Base-by-base conservation (phyloP, 164 flowering plant species). In the Houttuynia cordata region DNA sequence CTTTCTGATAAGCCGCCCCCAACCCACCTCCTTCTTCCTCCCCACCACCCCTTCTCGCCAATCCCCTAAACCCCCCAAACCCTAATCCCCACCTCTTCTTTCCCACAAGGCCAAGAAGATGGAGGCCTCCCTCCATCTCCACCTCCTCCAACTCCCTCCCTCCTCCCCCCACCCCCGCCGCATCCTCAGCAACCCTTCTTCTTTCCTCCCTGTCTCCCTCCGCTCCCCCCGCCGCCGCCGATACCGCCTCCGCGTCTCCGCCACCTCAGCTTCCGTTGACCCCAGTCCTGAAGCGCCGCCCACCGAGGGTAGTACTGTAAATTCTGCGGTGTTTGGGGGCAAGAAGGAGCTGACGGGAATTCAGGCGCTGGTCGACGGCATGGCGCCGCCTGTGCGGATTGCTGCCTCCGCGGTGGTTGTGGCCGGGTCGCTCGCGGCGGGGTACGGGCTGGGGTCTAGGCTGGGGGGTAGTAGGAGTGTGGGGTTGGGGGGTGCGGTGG, bases 381-480 rank as follows among this genome's bases (percentile, higher is more conserved):
- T 92, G 65, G 66, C 96, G 0, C 86, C 97, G 19, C 73, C 96
- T 1, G 66, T 77, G 1, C 69, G 98, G 53, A 49, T 87, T 21
- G 90, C 79, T 18, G 66, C 73, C 34, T 87, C 94, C 1, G 86
- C 73, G 14, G 39, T 82, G 10, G 47, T 90, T 3, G 67, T 92
- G 8, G 88, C 88, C 19, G 91, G 78, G n/a, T 87, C 91, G 14
- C 56, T 81, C 0, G 87, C 87, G 7, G 83, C 91, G 37, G 93
- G 98, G 0, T 89, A 84, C 57, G 85, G 85, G 1, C 40, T 89
- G 40, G 96, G 96, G 60, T 52, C 69, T 24, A 71, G 78, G 37
- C 58, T 86, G 9, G 88, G 86, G 8, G 78, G 80, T 51, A 59
- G 68, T 19, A 55, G 74, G 61, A 76, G 73, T 37, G 71, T 73